Percentiles rank a stretch among this genome's conserved stretches.
phyloP scores from a whole-genome alignment of 306 rosid species.

The Nissolia schottii region DNA sequence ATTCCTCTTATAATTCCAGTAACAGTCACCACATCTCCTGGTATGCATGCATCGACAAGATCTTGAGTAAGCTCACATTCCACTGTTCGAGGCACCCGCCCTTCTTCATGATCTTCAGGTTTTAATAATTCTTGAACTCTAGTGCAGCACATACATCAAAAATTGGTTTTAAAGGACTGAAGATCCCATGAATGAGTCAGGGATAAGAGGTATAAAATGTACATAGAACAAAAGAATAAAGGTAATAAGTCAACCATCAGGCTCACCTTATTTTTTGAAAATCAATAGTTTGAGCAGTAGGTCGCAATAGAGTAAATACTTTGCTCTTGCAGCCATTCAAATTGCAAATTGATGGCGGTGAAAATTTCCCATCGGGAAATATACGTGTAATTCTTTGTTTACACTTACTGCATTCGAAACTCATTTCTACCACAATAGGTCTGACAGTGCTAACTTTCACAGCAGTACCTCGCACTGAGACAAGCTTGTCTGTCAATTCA shows the following conservation, averaged over 20 bases:
- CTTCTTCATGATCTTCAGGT: slow-evolving; percentile 94
- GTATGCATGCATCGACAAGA: slow-evolving; percentile 94
- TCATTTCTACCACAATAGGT: slow-evolving; percentile 81
- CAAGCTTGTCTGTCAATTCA: slow-evolving; percentile 69
- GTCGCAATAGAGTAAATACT: slow-evolving; percentile 59
- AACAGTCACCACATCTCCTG: slow-evolving; percentile 95
- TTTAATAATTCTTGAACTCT: slow-evolving; percentile 82
- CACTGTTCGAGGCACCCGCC: slow-evolving; percentile 92
- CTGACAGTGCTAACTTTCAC: slow-evolving; percentile 77
- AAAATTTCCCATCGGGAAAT: slow-evolving; percentile 90
- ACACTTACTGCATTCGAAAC: slow-evolving; percentile 76
- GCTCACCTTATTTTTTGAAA: slow-evolving; percentile 86
- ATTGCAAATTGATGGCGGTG: slow-evolving; percentile 70
- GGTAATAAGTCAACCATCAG: slow-evolving; percentile 6
- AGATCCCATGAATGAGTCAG: background rate
- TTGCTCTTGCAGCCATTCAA: slow-evolving; percentile 92
- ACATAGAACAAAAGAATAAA: slow-evolving; percentile 10
- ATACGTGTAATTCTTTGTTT: slow-evolving; percentile 51
- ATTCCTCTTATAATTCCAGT: slow-evolving; percentile 87
- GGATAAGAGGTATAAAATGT: background rate
- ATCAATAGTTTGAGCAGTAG: slow-evolving; percentile 73
- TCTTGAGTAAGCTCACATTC: slow-evolving; percentile 90
- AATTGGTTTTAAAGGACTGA: background rate
- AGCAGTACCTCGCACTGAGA: slow-evolving; percentile 88
- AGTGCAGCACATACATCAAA: background rate